phyloP scores from a whole-genome alignment of 164 flowering plant species.

The Aristolochia californica region DNA sequence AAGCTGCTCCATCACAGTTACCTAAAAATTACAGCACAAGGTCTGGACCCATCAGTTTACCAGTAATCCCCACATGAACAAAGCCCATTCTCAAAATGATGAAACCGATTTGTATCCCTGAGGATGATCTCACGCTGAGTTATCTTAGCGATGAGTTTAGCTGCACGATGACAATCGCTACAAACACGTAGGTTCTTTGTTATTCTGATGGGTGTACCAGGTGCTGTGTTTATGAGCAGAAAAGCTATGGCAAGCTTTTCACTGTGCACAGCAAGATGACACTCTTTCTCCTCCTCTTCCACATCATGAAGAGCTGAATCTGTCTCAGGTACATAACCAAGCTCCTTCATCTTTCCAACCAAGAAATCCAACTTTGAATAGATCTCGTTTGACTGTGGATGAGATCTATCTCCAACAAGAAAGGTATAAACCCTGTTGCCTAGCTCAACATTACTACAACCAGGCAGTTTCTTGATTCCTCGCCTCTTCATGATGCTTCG shows the following conservation, averaged over 20 bases:
- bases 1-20: too few relatives aligned
- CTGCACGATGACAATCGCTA: constrained; percentile 9
- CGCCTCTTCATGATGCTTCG: constrained; percentile 10
- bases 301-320: constrained; percentile 15
- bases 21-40: too few relatives aligned
- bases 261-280: constrained; percentile 10
- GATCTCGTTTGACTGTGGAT: constrained; percentile 13
- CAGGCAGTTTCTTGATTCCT: constrained; percentile 11
- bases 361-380: constrained; percentile 9
- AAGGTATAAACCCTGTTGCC: constrained; percentile 9
- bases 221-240: constrained; percentile 7
- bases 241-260: constrained; percentile 15
- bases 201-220: constrained; percentile 9
- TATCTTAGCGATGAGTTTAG: constrained; percentile 13
- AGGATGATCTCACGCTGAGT: constrained; percentile 4
- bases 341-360: constrained; percentile 11
- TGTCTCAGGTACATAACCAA: constrained; percentile 9
- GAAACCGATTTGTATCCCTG: constrained; percentile 15
- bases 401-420: constrained; percentile 15
- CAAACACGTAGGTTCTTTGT: constrained; percentile 14
- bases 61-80: constrained; percentile 15
- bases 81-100: constrained; percentile 9
- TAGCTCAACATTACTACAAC: constrained; percentile 15
- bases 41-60: not conserved
- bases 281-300: constrained; percentile 15